Conservation (phyloP, 768 basidiomycete species). For the Kwoniella botswanensis region DNA sequence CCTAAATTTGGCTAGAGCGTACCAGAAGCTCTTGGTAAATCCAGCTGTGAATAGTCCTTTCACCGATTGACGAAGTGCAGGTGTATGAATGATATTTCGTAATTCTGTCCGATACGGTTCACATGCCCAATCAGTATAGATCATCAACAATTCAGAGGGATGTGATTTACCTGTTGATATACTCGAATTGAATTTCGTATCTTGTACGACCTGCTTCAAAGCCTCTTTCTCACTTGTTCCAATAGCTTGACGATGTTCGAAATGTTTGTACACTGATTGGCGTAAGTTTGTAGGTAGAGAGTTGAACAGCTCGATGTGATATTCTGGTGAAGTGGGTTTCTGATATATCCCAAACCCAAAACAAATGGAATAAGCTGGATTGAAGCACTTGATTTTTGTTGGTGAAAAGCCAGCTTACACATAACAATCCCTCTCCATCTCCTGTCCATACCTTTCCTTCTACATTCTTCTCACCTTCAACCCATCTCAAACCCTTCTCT, state of each 20-base stretch:
- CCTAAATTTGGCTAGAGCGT: conserved; percentile 73
- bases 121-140: no score
- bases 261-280: conserved; percentile 13
- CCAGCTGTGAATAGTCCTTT: conserved; percentile 89
- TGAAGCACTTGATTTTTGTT: not conserved
- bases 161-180: conserved; percentile 58
- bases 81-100: conserved; percentile 74
- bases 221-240: conserved; percentile 70
- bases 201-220: conserved; percentile 65
- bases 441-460: conserved; percentile 28
- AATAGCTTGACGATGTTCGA: not conserved
- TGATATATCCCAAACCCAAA: conserved; percentile 16
- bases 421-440: conserved; percentile 26
- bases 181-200: conserved; percentile 14
- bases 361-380: not conserved
- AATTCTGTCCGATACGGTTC: conserved; percentile 65
- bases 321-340: conserved; percentile 75
- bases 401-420: conserved; percentile 16
- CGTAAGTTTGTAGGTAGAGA: conserved; percentile 77
- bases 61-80: conserved; percentile 79
- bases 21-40: conserved; percentile 74
- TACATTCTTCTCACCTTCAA: conserved; percentile 11
- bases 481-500: conserved; percentile 63
- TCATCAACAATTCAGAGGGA: not conserved
- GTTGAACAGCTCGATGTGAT: conserved; percentile 73